Conservation (phyloP, 1,139 yeast genomes). For the Geotrichum phurueaensis region DNA sequence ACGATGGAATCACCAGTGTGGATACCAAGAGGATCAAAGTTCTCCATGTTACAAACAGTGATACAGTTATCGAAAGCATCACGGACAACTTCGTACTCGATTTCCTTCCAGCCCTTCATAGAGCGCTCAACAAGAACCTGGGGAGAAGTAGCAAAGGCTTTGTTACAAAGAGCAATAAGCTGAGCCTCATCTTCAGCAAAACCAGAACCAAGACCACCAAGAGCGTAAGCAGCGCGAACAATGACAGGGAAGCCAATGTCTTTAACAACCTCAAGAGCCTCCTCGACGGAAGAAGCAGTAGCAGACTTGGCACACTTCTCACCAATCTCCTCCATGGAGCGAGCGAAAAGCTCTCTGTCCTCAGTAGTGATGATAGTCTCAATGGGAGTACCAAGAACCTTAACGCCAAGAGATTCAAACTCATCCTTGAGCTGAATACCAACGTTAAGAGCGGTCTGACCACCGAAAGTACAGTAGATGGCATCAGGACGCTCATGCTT, state of each 20-base stretch:
- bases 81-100: slow-evolving; percentile 97
- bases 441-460: slow-evolving; percentile 94
- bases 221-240: slow-evolving; percentile 94
- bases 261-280: slow-evolving; percentile 79
- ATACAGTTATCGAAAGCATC: slow-evolving; percentile 95
- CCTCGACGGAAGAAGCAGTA: slow-evolving; percentile 72
- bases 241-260: slow-evolving; percentile 92
- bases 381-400: slow-evolving; percentile 93
- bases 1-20: slow-evolving; percentile 99
- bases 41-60: slow-evolving; percentile 98
- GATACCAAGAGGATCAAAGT: slow-evolving; percentile 95
- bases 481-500: slow-evolving; percentile 95
- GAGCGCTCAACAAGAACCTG: slow-evolving; percentile 96
- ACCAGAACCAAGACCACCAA: slow-evolving; percentile 98
- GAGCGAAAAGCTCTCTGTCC: slow-evolving; percentile 92
- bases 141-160: slow-evolving; percentile 93
- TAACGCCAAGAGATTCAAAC: slow-evolving; percentile 83
- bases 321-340: slow-evolving; percentile 88
- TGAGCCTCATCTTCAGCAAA: slow-evolving; percentile 89
- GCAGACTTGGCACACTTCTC: slow-evolving; percentile 93
- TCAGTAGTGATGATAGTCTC: slow-evolving; percentile 95
- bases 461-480: slow-evolving; percentile 95
- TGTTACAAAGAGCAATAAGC: slow-evolving; percentile 74
- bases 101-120: slow-evolving; percentile 98
- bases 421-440: slow-evolving; percentile 96